Base-by-base conservation (phyloP, 1,284 basidiomycete genomes). In the Cutaneotrichosporon sp. region DNA sequence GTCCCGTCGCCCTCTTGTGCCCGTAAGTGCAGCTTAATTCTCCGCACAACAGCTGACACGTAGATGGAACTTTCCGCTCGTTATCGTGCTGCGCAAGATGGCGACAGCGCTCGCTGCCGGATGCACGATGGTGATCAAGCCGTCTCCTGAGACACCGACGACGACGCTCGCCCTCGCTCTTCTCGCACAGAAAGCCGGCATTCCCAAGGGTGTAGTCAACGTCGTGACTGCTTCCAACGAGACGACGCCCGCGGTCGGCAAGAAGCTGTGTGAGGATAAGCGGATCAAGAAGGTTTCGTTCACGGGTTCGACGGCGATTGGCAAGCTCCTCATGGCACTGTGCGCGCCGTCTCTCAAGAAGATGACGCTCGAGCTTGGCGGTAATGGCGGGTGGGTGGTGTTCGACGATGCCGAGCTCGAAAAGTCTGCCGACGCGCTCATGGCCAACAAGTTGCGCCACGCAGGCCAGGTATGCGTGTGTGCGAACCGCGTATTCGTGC, bases 131-230 rank as follows among this genome's bases (percentile, higher is more conserved):
- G 68, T 73, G 31, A 65, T 73, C 67, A 73, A 96, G 81, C 90
- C 92, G 11, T 91, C 91, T 38, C 93, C 96, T 79, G 81, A 92
- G 64, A 94, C 92, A 1, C 92, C 92, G 11, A 84, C 94, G 49
- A 91, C 91, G n/a, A 90, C 91, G 16, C 83, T 93, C 52, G 72
- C 88, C 88, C 80, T 73, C 84, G 67, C 67, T 8, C 51, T 69
- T 18, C 64, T 72, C 11, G 65, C 62, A 22, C 36, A 67, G 56
- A 65, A 69, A 21, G 65, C 65, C 67, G 91, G 92, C 31, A 91
- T 93, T 78, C 93, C 93, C 4, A 86, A 90, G 7, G 93, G 94
- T 62, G 94, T 96, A 31, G 76, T 96, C 71, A 95, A 96, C 81
- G 89, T 90, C 46, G 84, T 93, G 22, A 88, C 89, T 3, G 92